A percentile compares a stretch with the other conserved stretches of the same genome.
phyloP scores from a whole-genome alignment of 345 rosid genomes.

The Clarkia xantiana region DNA sequence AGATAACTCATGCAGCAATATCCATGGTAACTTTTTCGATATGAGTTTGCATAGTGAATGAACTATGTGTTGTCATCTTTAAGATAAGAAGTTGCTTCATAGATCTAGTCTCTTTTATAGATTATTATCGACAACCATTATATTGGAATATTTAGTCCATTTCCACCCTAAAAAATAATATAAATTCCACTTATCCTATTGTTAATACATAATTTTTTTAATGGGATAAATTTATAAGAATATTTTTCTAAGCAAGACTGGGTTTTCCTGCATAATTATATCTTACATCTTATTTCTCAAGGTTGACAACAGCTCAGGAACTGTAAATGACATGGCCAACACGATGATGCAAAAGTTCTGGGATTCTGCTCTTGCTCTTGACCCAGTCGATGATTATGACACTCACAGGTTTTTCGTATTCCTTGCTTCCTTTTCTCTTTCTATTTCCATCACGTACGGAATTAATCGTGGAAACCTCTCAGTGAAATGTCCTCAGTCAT shows the following conservation, averaged over 20 bases:
- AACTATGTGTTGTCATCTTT: no score
- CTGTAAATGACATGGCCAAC: slow-evolving; percentile 78
- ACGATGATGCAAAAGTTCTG: slow-evolving; percentile 99
- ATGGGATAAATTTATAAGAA: not conserved
- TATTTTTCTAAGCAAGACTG: no score
- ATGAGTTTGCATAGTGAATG: no score
- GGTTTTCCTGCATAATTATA: no score
- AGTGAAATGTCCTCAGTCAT: slow-evolving; percentile 73
- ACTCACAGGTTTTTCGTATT: slow-evolving; percentile 61
- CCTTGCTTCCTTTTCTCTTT: slow-evolving; percentile 1
- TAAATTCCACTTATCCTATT: not conserved
- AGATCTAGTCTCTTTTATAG: no score
- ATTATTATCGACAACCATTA: no score
- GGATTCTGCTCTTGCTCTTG: slow-evolving; percentile 93
- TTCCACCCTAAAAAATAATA: not conserved
- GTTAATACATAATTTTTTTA: not conserved
- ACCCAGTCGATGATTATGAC: slow-evolving; percentile 80
- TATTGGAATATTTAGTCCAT: not conserved
- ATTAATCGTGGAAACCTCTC: slow-evolving; percentile 16
- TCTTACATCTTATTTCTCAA: slow-evolving; percentile 8
- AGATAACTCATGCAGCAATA: slow-evolving; percentile 95
- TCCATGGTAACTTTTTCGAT: slow-evolving; percentile 49
- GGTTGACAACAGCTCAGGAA: slow-evolving; percentile 83
- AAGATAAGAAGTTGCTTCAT: no score
- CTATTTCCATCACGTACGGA: slow-evolving; percentile 5